A percentile compares a stretch with the other conserved stretches of the same genome.
Conservation (phyloP, 108 stramenopile genomes). For the Phaeodactylum tricornutum region DNA sequence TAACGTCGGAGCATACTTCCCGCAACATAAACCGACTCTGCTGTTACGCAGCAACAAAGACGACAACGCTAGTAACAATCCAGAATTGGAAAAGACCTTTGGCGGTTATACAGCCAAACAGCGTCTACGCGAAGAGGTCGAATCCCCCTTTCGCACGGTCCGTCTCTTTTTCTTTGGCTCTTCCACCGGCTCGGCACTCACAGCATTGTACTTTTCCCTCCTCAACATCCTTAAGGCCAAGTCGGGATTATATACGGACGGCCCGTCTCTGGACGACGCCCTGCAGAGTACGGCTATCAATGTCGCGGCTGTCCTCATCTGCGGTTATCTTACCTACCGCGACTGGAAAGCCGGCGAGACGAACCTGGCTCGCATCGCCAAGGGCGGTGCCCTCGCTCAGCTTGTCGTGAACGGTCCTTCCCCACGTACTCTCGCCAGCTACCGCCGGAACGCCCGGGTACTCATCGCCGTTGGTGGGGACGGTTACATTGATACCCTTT, state of each 20-base stretch:
- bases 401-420: constrained; percentile 54
- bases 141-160: constrained; percentile 78
- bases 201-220: constrained; percentile 65
- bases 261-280: constrained; percentile 48
- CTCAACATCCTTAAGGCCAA: constrained; percentile 46
- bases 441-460: constrained; percentile 55
- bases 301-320: constrained; percentile 39
- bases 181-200: constrained; percentile 44
- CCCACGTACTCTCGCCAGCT: constrained; percentile 24
- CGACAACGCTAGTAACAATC: neutral
- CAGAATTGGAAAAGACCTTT: constrained; percentile 10
- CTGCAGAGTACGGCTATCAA: constrained; percentile 58
- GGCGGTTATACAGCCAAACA: constrained; percentile 84
- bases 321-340: constrained; percentile 41
- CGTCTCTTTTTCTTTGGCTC: constrained; percentile 61
- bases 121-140: constrained; percentile 75
- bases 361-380: constrained; percentile 62
- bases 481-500: constrained; percentile 56
- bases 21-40: too few species aligned
- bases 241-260: constrained; percentile 46
- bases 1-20: too few species aligned
- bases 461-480: constrained; percentile 61
- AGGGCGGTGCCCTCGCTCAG: constrained; percentile 54
- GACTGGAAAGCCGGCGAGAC: constrained; percentile 57
- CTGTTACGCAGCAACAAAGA: neutral